Percentiles rank a stretch among this genome's conserved stretches.
Evolutionary conservation across 257 asterid species (phyloP).

Genomic region (Sherardia arvensis): DNA sequence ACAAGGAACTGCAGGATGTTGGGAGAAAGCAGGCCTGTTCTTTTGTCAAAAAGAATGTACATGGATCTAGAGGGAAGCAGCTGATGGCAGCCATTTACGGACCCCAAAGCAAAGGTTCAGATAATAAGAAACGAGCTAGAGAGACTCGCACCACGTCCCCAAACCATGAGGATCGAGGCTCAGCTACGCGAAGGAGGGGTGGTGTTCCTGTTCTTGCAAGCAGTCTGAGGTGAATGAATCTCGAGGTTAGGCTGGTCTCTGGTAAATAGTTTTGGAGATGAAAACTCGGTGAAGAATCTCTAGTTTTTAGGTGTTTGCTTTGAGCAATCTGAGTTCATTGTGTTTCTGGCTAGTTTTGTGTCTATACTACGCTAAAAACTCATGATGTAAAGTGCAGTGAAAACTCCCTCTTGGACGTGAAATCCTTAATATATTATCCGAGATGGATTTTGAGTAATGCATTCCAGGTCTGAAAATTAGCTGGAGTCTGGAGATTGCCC

Average conservation of each 20-base stretch:
- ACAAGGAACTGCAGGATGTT: conserved; percentile 42
- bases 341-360: neutral
- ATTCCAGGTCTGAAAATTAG: neutral
- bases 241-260: neutral
- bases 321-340: neutral
- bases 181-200: conserved; percentile 16
- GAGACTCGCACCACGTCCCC: conserved; percentile 16
- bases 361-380: neutral
- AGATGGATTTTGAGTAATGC: neutral
- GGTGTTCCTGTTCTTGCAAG: conserved; percentile 23
- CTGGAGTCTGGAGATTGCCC: too few species aligned
- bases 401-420: neutral
- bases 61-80: conserved; percentile 49
- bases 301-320: neutral
- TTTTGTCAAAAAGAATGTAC: conserved; percentile 34
- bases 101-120: conserved; percentile 30
- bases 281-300: neutral
- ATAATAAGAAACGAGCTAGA: conserved; percentile 44
- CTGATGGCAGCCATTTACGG: conserved; percentile 46
- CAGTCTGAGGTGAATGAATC: conserved; percentile 16
- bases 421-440: neutral
- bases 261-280: conserved; percentile 1
- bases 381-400: conserved; percentile 9
- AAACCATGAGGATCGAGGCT: conserved; percentile 14
- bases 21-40: conserved; percentile 47